phyloP scores from a whole-genome alignment of 1,284 basidiomycete species.

The Filobasidium uniguttulatum region DNA sequence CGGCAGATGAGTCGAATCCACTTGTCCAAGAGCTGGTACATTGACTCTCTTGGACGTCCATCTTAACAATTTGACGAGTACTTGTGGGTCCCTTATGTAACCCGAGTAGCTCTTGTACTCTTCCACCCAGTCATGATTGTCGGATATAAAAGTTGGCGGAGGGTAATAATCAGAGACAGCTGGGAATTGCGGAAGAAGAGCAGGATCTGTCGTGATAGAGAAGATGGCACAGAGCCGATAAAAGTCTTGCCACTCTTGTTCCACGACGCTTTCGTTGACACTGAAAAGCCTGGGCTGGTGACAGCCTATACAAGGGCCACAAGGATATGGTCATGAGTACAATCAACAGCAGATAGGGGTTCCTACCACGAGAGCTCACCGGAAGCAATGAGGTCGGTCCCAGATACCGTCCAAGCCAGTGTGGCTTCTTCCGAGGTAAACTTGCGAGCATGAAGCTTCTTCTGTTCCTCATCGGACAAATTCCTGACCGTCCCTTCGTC shows the following conservation, averaged over 20 bases:
- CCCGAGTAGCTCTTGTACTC: constrained; percentile 2
- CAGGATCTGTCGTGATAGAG: not conserved
- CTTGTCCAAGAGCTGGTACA: not conserved
- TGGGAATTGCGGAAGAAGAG: not conserved
- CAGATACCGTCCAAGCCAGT: not conserved
- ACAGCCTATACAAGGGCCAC: too few relatives aligned
- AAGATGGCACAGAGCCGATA: not conserved
- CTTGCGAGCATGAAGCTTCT: not conserved
- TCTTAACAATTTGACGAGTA: not conserved
- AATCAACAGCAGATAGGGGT: not conserved
- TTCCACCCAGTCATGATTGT: not conserved
- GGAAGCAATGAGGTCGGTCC: not conserved
- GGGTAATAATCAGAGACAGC: constrained; percentile 2
- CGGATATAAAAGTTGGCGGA: not conserved
- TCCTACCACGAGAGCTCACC: not conserved
- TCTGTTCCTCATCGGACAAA: not conserved
- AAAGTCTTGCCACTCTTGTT: not conserved
- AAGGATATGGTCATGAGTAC: not conserved
- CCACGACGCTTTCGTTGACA: too few relatives aligned
- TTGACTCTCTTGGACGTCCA: not conserved
- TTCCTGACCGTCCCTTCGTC: not conserved
- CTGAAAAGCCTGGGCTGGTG: too few relatives aligned
- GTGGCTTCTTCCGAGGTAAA: not conserved
- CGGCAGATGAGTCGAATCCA: not conserved
- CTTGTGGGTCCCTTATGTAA: not conserved